Conservation (phyloP, 2,329 filamentous ascomycete species). For the Laburnicola sp. region DNA sequence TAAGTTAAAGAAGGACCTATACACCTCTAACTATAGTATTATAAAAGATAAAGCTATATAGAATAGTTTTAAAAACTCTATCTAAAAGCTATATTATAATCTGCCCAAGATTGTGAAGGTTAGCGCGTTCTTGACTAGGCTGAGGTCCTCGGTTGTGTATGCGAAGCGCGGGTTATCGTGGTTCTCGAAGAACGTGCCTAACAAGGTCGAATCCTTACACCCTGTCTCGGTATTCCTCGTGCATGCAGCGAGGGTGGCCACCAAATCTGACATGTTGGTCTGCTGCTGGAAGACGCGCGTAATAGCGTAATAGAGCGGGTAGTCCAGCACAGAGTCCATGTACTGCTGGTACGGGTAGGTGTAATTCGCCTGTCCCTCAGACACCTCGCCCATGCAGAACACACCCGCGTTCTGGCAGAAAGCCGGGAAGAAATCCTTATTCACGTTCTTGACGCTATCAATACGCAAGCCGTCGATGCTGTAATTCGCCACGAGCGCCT, state of each 20-base stretch:
- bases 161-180: conserved; percentile 33
- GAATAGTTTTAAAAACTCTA: too few species aligned
- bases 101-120: conserved; percentile 25
- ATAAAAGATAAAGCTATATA: too few species aligned
- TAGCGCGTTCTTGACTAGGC: conserved; percentile 32
- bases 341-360: conserved; percentile 42
- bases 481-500: conserved; percentile 15
- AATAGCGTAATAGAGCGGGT: conserved; percentile 48
- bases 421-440: conserved; percentile 57
- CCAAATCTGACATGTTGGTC: conserved; percentile 5
- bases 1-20: too few species aligned
- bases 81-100: too few species aligned
- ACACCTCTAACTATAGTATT: too few species aligned
- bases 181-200: conserved; percentile 34
- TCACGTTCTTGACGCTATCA: conserved; percentile 62
- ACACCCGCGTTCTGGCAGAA: conserved; percentile 57
- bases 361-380: conserved; percentile 34
- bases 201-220: conserved; percentile 19
- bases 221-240: conserved; percentile 8
- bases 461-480: conserved; percentile 58
- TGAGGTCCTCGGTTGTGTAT: conserved; percentile 22
- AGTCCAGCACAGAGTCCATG: conserved; percentile 62
- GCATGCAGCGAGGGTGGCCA: conserved; percentile 4
- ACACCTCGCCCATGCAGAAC: conserved; percentile 45
- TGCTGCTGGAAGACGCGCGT: conserved; percentile 9